phyloP scores from a whole-genome alignment of 805 yeast species.

The Hermanozyma aechmeae region DNA sequence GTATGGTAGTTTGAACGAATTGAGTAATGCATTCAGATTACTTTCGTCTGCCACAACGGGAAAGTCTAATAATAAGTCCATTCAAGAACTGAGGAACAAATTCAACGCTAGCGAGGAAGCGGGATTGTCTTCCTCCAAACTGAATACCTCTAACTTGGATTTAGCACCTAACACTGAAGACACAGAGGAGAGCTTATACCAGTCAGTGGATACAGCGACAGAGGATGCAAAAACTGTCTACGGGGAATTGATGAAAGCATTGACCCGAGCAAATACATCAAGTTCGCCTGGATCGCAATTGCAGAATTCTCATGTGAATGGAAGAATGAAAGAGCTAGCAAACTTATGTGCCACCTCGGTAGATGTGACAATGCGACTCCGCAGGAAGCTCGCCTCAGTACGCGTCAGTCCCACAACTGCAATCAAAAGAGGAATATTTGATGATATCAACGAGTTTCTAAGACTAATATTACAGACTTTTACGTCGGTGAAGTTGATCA shows the following conservation, averaged over 20 bases:
- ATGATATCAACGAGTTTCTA: conserved; percentile 71
- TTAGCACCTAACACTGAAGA: conserved; percentile 22
- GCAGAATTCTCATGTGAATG: conserved; percentile 40
- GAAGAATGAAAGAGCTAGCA: conserved; percentile 69
- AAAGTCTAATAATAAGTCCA: neutral
- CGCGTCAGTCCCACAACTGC: conserved; percentile 36
- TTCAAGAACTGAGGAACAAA: neutral
- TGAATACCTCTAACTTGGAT: conserved; percentile 1
- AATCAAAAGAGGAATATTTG: conserved; percentile 68
- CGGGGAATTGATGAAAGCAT: conserved; percentile 60
- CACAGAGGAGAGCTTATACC: conserved; percentile 59
- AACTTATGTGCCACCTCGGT: conserved; percentile 69
- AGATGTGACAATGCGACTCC: conserved; percentile 68
- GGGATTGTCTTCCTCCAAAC: conserved; percentile 2
- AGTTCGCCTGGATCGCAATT: conserved; percentile 55
- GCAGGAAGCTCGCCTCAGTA: conserved; percentile 42
- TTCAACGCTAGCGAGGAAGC: too few relatives aligned
- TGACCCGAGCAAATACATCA: too few relatives aligned
- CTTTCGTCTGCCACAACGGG: conserved; percentile 17
- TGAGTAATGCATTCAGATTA: conserved; percentile 52
- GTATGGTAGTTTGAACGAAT: conserved; percentile 56
- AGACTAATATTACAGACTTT: conserved; percentile 77
- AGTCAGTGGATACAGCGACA: conserved; percentile 54
- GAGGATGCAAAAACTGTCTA: conserved; percentile 69
- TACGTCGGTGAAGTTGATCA: conserved; percentile 73